Percentiles rank a stretch among this genome's conserved stretches.
These are phyloP conservation scores for Diaporthe nobilis DNA, from an alignment of 2,329 filamentous ascomycete species.

Conservation along the genomic window DNA sequence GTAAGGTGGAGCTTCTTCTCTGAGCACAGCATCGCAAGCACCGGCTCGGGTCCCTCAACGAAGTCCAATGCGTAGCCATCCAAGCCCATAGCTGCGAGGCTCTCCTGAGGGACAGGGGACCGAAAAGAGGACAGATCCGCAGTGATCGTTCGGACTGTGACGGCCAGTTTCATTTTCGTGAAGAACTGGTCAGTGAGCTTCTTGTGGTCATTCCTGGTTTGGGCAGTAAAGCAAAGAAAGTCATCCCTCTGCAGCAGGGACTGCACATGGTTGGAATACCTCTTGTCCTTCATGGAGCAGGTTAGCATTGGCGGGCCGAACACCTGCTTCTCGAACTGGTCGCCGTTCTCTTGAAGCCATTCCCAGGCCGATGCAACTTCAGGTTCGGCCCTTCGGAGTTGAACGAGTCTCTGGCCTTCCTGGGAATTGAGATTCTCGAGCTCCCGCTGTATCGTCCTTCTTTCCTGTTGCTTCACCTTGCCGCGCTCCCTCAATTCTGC, in stretches of 20 bases:
- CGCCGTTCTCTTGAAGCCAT: conserved; percentile 83
- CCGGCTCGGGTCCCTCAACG: conserved; percentile 83
- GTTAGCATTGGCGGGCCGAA: conserved; percentile 85
- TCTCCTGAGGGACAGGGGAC: conserved; percentile 66
- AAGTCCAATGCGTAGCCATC: conserved; percentile 86
- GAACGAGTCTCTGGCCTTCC: conserved; percentile 79
- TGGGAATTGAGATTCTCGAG: conserved; percentile 78
- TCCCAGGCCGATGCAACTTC: conserved; percentile 82
- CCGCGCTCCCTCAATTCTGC: conserved; percentile 59
- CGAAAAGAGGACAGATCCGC: conserved; percentile 68
- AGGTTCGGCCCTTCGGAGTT: conserved; percentile 71
- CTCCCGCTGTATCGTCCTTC: conserved; percentile 59
- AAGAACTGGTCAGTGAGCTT: conserved; percentile 78
- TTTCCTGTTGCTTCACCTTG: conserved; percentile 55
- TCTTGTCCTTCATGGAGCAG: conserved; percentile 82
- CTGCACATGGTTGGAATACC: conserved; percentile 72
- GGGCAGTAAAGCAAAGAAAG: conserved; percentile 80
- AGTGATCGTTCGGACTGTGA: conserved; percentile 78
- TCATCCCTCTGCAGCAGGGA: conserved; percentile 65
- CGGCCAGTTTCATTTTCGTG: conserved; percentile 74
- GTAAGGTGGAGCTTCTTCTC: conserved; percentile 78
- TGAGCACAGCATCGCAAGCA: conserved; percentile 89
- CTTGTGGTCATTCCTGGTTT: conserved; percentile 81
- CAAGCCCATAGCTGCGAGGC: conserved; percentile 74
- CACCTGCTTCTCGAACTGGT: conserved; percentile 80